Evolutionary conservation across 2,329 filamentous ascomycete species (phyloP).

Genomic region (Emydomyces testavorans): DNA sequence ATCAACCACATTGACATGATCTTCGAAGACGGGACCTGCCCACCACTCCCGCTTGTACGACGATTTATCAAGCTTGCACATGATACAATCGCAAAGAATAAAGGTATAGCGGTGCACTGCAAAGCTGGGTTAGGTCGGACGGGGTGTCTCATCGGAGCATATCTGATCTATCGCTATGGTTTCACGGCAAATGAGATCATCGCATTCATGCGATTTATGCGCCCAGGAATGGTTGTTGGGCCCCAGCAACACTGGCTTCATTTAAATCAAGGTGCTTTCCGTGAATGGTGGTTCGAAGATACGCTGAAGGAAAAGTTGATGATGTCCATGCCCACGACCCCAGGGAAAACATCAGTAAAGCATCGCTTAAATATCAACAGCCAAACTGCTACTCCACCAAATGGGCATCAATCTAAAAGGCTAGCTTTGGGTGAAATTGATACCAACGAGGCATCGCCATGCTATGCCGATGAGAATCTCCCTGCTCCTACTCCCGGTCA

Average conservation of each 20-base stretch:
- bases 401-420: constrained; percentile 61
- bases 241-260: constrained; percentile 99
- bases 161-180: constrained; percentile 91
- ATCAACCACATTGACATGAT: constrained; percentile 99
- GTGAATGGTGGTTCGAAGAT: constrained; percentile 91
- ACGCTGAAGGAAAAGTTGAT: constrained; percentile 64
- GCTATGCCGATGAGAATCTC: constrained; percentile 63
- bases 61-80: constrained; percentile 93
- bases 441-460: constrained; percentile 51
- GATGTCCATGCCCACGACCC: constrained; percentile 47
- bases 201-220: constrained; percentile 98
- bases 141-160: constrained; percentile 91
- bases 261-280: constrained; percentile 88
- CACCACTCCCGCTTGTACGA: constrained; percentile 73
- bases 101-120: constrained; percentile 94
- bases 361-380: constrained; percentile 49
- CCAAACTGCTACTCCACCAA: constrained; percentile 72
- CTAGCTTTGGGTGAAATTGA: constrained; percentile 91
- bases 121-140: constrained; percentile 94
- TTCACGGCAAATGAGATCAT: constrained; percentile 98
- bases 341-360: constrained; percentile 43
- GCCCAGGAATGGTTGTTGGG: constrained; percentile 95
- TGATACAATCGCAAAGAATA: constrained; percentile 84
- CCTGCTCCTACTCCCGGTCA: constrained; percentile 93
- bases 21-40: constrained; percentile 96